phyloP scores from a whole-genome alignment of 2,329 filamentous ascomycete species.

The Xylaria sp. region DNA sequence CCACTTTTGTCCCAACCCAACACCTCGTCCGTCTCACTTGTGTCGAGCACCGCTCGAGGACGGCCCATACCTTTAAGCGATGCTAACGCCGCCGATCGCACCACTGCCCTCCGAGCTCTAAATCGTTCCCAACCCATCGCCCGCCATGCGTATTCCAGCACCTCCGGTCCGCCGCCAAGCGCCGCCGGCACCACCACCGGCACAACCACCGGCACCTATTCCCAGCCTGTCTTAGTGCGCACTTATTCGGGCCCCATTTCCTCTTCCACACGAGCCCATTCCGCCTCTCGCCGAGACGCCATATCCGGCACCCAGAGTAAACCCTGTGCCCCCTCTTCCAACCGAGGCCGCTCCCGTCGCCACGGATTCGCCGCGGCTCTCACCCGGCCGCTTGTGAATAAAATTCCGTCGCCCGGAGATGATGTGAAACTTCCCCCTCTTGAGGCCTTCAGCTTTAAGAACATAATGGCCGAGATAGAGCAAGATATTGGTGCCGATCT shows the following conservation, averaged over 20 bases:
- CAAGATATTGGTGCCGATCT: constrained; percentile 62
- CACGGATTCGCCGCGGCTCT: constrained; percentile 51
- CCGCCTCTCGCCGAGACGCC: constrained; percentile 38
- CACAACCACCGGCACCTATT: constrained; percentile 56
- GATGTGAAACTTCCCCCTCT: constrained; percentile 61
- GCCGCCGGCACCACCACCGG: constrained; percentile 54
- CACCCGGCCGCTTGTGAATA: constrained; percentile 51
- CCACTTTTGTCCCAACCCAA: constrained; percentile 55
- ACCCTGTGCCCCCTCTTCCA: constrained; percentile 30
- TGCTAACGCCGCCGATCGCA: constrained; percentile 60
- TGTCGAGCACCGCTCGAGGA: constrained; percentile 61
- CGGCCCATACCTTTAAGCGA: constrained; percentile 62
- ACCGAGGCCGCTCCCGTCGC: constrained; percentile 40
- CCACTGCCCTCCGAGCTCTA: constrained; percentile 64
- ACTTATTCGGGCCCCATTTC: constrained; percentile 62
- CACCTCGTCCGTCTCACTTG: constrained; percentile 58
- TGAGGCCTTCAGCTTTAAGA: constrained; percentile 69
- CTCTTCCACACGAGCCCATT: constrained; percentile 41
- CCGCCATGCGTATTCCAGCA: constrained; percentile 56
- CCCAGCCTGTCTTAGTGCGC: constrained; percentile 68
- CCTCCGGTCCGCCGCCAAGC: constrained; percentile 44
- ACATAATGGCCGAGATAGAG: constrained; percentile 64
- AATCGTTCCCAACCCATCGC: constrained; percentile 61
- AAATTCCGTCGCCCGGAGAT: constrained; percentile 41
- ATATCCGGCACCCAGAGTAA: constrained; percentile 33